Base-by-base conservation (phyloP, 2,329 filamentous ascomycete genomes). In the Sphaerostilbella broomeana region DNA sequence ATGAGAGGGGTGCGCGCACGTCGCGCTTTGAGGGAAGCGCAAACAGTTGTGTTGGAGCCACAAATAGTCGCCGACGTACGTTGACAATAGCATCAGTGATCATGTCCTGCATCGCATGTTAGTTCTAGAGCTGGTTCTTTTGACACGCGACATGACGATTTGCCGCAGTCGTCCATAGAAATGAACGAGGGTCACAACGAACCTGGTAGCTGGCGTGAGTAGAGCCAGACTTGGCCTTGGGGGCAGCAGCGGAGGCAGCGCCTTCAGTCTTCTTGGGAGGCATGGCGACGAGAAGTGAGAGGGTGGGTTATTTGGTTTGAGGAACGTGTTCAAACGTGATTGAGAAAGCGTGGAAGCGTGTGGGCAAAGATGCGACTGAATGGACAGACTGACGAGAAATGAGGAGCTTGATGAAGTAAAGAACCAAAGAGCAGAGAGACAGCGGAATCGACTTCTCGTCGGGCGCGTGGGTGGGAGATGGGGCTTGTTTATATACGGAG, bases 401-500 rank as follows among this genome's bases (percentile, higher is more conserved):
- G 38, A 39, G 42, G 38, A 48, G 51, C 52, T 47, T 45, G 47
- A 43, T 51, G 53, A 56, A 53, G 51, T n/a, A n/a, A n/a, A n/a
- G n/a, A n/a, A 56, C 55, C 53, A 57, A 61, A 55, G 55, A 60
- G 58, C 59, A 63, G 62, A 58, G 56, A 58, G 57, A 61, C 50
- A 40, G 40, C 49, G 35, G 43, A 48, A 17, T 46, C 58, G 61
- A 33, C 38, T 27, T 61, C 58, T 58, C 60, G 65, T 64, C 65
- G 71, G 68, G 69, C 68, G 70, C 70, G 71, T 57, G 64, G 38
- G 68, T 62, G 65, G 66, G 66, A 15, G 59, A 59, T 42, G 59
- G 67, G 66, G 62, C 60, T 62, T 72, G 69, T 75, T 78, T 77
- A 77, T 78, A 78, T 77, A 69, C 67, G 64, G 65, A 69, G 71